A percentile compares a stretch with the other conserved stretches of the same genome.
Conservation (phyloP, 176 grass and related monocot species). For the Rhynchospora breviuscula region DNA sequence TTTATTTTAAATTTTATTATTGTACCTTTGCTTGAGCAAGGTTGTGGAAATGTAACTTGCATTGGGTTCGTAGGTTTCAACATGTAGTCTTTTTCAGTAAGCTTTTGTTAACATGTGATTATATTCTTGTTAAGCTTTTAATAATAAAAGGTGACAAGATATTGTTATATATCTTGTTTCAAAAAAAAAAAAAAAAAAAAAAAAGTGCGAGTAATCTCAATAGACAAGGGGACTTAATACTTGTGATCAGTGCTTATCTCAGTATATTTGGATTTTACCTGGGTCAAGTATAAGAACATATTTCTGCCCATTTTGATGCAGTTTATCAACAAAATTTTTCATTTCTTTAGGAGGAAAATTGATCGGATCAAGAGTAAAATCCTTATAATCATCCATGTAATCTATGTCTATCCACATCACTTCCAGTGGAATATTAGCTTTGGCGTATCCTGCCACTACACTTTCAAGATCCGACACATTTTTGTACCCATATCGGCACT, state of each 20-base stretch:
- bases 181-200: too few species aligned
- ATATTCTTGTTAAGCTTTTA: too few species aligned
- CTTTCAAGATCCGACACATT: constrained; percentile 52
- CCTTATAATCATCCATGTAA: constrained; percentile 82
- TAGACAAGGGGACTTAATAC: not conserved
- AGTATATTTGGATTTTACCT: constrained; percentile 26
- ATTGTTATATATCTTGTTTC: too few species aligned
- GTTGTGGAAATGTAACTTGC: too few species aligned
- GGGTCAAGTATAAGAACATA: constrained; percentile 80
- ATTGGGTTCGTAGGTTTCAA: too few species aligned
- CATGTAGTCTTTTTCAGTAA: too few species aligned
- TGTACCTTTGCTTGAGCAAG: too few species aligned
- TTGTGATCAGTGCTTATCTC: not conserved
- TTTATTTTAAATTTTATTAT: too few species aligned
- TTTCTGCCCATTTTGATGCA: constrained; percentile 74
- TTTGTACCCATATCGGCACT: constrained; percentile 64
- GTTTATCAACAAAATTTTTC: constrained; percentile 45
- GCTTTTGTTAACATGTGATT: too few species aligned
- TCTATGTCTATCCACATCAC: constrained; percentile 98
- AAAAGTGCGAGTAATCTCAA: too few species aligned
- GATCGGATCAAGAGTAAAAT: constrained; percentile 67
- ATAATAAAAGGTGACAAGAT: too few species aligned
- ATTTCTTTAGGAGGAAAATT: constrained; percentile 55
- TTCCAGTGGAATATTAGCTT: constrained; percentile 69
- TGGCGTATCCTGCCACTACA: constrained; percentile 71